Base-by-base conservation (phyloP, 2,329 filamentous ascomycete species). In the Microdochium nivale region DNA sequence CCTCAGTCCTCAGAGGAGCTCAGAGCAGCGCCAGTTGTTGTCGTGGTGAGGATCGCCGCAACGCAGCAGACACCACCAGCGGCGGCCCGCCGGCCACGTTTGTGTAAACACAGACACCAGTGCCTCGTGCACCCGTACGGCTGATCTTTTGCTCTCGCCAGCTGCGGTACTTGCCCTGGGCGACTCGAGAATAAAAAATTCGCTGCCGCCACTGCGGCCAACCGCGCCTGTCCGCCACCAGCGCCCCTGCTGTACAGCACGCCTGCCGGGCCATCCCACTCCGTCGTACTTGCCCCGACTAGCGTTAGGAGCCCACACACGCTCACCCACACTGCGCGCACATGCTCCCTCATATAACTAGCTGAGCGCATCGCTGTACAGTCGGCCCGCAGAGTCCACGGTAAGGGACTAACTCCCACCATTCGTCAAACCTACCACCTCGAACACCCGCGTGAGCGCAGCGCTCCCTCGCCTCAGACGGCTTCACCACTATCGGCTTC, bases 261-360 rank as follows among this genome's bases (percentile, higher is more conserved):
- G 40, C 40, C 40, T 19, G 40, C 40, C 21, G 40, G 13, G 40
- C 40, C 19, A 44, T 13, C 40, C 40, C 40, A 44, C 40, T 13
- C 40, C 10, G 35, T 40, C 35, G 35, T n/a, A 40, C n/a, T 19
- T 40, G 32, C 32, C 40, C 40, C 10, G 23, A 19, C 40, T 44
- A 44, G 40, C 40, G 40, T 24, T 7, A 24, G 3, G 7, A 23
- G 47, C 47, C 30, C 30, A 16, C 47, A 48, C 23, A 33, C 23
- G n/a, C 47, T 33, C 30, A 27, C 47, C 14, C 47, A 48, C 47
- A n/a, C 47, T 21, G 46, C 46, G 23, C 25, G 47, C 47, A 48
- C 30, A 48, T 48, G 25, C 47, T 30, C 30, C 16, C 40, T 44
- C 40, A 44, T 44, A 44, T 44, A 44, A 44, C 40, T 44, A 44